Base-by-base conservation (phyloP, 75 land plant genomes). In the Cryptomeria japonica region DNA sequence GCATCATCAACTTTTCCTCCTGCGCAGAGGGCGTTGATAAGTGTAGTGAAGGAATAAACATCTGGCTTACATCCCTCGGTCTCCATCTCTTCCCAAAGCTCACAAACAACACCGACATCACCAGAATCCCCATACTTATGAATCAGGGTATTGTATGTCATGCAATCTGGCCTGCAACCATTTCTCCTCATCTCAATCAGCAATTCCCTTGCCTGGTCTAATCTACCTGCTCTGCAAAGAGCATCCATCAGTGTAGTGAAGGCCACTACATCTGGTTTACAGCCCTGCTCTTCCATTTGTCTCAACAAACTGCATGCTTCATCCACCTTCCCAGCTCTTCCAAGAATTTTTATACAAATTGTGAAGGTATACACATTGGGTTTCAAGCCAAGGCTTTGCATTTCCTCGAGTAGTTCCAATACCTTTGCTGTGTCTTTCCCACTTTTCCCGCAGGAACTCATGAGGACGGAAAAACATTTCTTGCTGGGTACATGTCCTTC, bases 301-400 rank as follows among this genome's bases (percentile, higher is more conserved):
- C 90, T 87, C 41, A 96, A 90, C 55, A 94, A 64, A 6, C 56
- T 80, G 84, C 85, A 91, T 39, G 99, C 99, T 78, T 91, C 95
- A 15, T 93, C 88, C 37, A 94, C 87, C 64, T 90, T 97, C 79
- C 96, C 95, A 46, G 91, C 93, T 85, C 92, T 91, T 41, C 96
- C 96, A 64, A 97, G 95, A 1, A 87, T 88, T 86, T 94, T 92
- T 37, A 97, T 95, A 88, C 96, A 92, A 64, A 93, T 95, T 7
- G 97, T 96, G 87, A 91, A 97, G 4, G 96, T 95, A 86, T 92
- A 93, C 12, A 94, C 89, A 90, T 96, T 96, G 3, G 96, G 99
- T 89, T 85, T 89, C 86, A 95, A 92, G 3, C 96, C 96, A 82
- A 90, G 79, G 6, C 86, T 87, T 77, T 94, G 90, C 96, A 97